Evolutionary conservation across 148 eudicot genomes (phyloP).

Genomic region (Diospyros kaki): DNA sequence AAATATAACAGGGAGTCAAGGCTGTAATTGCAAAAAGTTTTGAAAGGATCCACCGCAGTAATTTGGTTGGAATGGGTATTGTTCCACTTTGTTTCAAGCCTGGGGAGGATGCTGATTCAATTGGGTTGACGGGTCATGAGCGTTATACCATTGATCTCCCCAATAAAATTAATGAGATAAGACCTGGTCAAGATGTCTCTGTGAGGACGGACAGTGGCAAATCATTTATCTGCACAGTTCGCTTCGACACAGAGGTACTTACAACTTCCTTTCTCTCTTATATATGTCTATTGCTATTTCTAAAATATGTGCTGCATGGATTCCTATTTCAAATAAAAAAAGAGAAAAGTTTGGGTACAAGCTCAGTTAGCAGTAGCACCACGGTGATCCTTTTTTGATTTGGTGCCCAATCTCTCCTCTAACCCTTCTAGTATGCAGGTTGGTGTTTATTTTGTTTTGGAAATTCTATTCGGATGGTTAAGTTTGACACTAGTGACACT

Average conservation of each 20-base stretch:
- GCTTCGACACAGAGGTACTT: slow-evolving; percentile 47
- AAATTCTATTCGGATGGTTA: too few species aligned
- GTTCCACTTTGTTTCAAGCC: slow-evolving; percentile 46
- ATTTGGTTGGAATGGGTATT: slow-evolving; percentile 52
- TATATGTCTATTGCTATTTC: background rate
- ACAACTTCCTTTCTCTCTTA: background rate
- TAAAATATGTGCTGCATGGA: too few species aligned
- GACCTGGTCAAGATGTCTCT: slow-evolving; percentile 45
- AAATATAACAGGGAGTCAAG: slow-evolving; percentile 35
- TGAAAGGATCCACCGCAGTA: slow-evolving; percentile 48
- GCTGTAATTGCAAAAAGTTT: slow-evolving; percentile 45
- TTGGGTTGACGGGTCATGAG: slow-evolving; percentile 26
- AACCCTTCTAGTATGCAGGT: too few species aligned
- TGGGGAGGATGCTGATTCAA: slow-evolving; percentile 45
- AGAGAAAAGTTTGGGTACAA: too few species aligned
- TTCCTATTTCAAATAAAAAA: too few species aligned
- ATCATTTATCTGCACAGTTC: slow-evolving; percentile 39
- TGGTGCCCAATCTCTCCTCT: too few species aligned
- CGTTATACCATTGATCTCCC: slow-evolving; percentile 36
- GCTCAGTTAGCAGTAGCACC: too few species aligned
- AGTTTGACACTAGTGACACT: too few species aligned
- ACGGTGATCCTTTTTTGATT: too few species aligned
- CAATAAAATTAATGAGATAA: slow-evolving; percentile 31
- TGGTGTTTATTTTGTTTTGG: too few species aligned
- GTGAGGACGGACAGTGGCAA: slow-evolving; percentile 37